These are phyloP conservation scores for Vicia sativa DNA, from an alignment of 306 rosid species.

Conservation along the genomic window DNA sequence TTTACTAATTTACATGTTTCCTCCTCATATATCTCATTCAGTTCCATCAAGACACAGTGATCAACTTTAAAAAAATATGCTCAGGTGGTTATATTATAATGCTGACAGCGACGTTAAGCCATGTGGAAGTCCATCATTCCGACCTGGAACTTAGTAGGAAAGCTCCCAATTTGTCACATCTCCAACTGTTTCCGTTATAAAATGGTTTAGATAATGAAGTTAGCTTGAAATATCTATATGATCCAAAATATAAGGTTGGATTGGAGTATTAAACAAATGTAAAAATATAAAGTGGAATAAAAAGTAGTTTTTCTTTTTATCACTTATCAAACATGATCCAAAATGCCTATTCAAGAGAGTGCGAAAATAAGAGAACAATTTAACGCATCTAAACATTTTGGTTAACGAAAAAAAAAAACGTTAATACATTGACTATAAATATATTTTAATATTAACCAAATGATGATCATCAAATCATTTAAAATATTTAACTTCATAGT, in stretches of 20 bases:
- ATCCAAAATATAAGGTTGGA: too few relatives aligned
- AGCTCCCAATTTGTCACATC: slow-evolving; percentile 67
- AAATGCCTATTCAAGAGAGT: not conserved
- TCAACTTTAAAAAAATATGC: not conserved
- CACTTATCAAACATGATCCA: slow-evolving; percentile 42
- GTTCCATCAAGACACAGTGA: not conserved
- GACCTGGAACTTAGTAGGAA: slow-evolving; percentile 69
- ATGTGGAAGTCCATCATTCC: slow-evolving; percentile 67
- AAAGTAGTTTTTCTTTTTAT: slow-evolving; percentile 38
- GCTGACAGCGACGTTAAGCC: slow-evolving; percentile 41
- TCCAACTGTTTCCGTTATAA: slow-evolving; percentile 66
- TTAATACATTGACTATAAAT: too few relatives aligned
- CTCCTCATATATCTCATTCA: not conserved
- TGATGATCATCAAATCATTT: too few relatives aligned
- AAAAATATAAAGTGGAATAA: slow-evolving; percentile 15
- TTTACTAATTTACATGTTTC: not conserved
- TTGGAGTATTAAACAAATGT: slow-evolving; percentile 41
- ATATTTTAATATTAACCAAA: too few relatives aligned
- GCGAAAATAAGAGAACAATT: not conserved
- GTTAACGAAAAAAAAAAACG: too few relatives aligned
- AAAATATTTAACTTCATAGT: too few relatives aligned
- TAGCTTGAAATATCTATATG: not conserved
- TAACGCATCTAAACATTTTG: not conserved
- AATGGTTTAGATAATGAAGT: slow-evolving; percentile 31
- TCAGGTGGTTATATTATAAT: slow-evolving; percentile 26